Evolutionary conservation across 2,329 filamentous ascomycete genomes (phyloP), one percentile per base, ranked within the genome.

Genomic region (Alternaria sp.): DNA sequence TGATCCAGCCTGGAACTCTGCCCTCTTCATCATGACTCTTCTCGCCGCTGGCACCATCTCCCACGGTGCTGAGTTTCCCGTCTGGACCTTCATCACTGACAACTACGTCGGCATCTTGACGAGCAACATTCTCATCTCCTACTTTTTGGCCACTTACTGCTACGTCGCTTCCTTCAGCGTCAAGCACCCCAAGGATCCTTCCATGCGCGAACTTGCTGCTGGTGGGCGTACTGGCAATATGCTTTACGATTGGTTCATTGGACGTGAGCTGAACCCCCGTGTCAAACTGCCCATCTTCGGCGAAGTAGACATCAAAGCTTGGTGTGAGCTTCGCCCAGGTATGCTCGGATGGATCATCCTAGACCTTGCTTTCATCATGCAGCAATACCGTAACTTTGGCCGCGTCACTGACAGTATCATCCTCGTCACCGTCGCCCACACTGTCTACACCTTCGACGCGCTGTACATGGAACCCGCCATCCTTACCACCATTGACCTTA

Each of bases 221-320:
- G 93, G 93, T 41, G 93, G 93, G 14, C 86, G 90, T 72, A 88
- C 87, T 1, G 93, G 93, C 57, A 97, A 96, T 77, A 80, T 92
- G 63, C 79, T 97, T 36, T 97, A 98, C 77, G 94, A 98, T 79
- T 98, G 92, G 88, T 98, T 93, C 80, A 97, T 98, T 65, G 94
- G 94, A 21, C 91, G 94, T 28, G 94, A 98, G 78, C 87, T 98
- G 60, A 98, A 98, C 79, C 94, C 94, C 3, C 91, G 93, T 48
- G 78, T 96, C 59, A 86, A 84, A 0, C 80, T 97, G 24, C 93
- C 93, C 2, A 77, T 96, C 48, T 84, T 97, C 63, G 92, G 92
- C 58, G 90, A 92, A 68, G 84, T 97, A 49, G 94, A 98, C 73
- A 90, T 98, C 79, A 97, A 97, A 80, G 84, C 89, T 60, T 97